Conservation (phyloP, 2,329 filamentous ascomycete species). For the Aspergillus caelatus region DNA sequence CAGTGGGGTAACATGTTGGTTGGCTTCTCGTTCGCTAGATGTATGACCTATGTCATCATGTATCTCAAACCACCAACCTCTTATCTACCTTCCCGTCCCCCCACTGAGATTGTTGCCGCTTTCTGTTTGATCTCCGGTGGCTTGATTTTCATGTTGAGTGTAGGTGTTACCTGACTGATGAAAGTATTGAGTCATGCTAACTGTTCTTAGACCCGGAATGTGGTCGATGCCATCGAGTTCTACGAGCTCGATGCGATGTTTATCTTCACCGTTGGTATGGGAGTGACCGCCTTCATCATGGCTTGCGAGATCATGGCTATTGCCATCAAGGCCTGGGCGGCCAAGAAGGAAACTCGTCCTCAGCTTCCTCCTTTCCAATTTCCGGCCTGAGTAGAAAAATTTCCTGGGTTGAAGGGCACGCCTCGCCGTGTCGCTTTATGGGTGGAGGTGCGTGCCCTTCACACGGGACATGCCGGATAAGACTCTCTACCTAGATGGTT, state of each 20-base stretch:
- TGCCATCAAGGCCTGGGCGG: conserved; percentile 85
- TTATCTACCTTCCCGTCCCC: conserved; percentile 78
- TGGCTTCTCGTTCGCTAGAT: conserved; percentile 77
- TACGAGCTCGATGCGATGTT: conserved; percentile 88
- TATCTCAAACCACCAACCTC: conserved; percentile 82
- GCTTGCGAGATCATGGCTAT: conserved; percentile 78
- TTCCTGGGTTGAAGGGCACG: not conserved
- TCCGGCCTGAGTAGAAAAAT: conserved; percentile 17
- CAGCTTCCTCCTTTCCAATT: conserved; percentile 35
- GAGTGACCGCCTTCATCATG: conserved; percentile 80
- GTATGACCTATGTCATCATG: conserved; percentile 75
- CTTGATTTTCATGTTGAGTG: conserved; percentile 88
- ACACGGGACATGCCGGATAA: not conserved
- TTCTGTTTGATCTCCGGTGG: conserved; percentile 89
- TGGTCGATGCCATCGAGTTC: conserved; percentile 73
- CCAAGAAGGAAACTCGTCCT: conserved; percentile 46
- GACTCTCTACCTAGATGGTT: not conserved
- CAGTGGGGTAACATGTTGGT: conserved; percentile 89
- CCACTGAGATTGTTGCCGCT: conserved; percentile 82
- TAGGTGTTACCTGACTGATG: conserved; percentile 50
- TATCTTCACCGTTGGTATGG: conserved; percentile 85
- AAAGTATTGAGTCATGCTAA: conserved; percentile 19
- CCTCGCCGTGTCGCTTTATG: not conserved
- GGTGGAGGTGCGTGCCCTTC: not conserved
- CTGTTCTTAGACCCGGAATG: conserved; percentile 67